Evolutionary conservation across 176 grass and related monocot species (phyloP).

Genomic region (Paspalum notatum): DNA sequence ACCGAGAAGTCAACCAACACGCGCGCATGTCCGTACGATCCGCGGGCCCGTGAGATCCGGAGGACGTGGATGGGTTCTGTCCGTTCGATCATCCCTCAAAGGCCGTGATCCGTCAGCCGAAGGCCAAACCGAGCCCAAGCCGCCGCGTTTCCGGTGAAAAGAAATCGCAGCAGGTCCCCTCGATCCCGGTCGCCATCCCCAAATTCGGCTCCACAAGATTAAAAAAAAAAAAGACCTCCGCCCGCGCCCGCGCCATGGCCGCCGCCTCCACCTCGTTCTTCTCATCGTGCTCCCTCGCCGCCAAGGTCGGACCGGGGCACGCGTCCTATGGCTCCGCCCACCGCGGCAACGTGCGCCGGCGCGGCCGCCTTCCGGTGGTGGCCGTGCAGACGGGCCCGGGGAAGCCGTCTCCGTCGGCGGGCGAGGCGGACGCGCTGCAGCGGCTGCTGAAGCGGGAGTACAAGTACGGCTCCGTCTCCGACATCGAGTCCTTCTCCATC

Average conservation of each 20-base stretch:
- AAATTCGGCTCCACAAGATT: background rate
- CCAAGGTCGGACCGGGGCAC: conserved; percentile 26
- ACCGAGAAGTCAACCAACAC: too few species aligned
- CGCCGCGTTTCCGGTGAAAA: conserved; percentile 15
- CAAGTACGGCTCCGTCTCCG: conserved; percentile 87
- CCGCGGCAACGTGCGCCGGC: conserved; percentile 21
- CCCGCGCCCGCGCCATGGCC: conserved; percentile 36
- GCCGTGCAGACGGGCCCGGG: background rate
- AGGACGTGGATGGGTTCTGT: background rate
- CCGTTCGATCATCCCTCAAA: conserved; percentile 42
- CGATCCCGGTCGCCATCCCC: conserved; percentile 11
- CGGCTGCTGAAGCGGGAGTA: conserved; percentile 85
- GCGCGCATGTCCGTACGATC: too few species aligned
- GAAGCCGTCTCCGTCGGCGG: too few species aligned
- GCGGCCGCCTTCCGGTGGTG: conserved; percentile 50
- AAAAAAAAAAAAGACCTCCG: too few species aligned
- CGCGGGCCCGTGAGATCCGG: conserved; percentile 15
- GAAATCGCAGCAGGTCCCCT: background rate
- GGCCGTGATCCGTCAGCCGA: background rate
- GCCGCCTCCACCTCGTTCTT: conserved; percentile 52
- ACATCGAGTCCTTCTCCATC: conserved; percentile 94
- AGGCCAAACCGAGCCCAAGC: background rate
- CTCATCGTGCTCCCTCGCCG: conserved; percentile 40
- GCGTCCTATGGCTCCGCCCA: conserved; percentile 9
- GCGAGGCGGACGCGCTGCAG: conserved; percentile 71